phyloP scores from a whole-genome alignment of 2,329 filamentous ascomycete species.

The Xenoacremonium recifei region DNA sequence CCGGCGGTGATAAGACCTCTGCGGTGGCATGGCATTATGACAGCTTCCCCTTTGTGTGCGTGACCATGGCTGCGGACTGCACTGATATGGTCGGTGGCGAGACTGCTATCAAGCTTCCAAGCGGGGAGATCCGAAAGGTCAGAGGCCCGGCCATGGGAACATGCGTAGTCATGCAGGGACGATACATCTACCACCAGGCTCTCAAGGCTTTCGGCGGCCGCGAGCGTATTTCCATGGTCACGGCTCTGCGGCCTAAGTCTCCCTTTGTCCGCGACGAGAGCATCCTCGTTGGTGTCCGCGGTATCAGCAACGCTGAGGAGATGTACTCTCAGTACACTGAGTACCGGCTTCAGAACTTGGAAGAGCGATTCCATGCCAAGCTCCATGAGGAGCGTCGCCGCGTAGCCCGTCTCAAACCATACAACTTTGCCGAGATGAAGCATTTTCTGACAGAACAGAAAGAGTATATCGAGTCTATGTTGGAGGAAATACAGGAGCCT shows the following conservation, averaged over 20 bases:
- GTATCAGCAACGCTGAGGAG: slow-evolving; percentile 41
- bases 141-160: slow-evolving; percentile 53
- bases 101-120: slow-evolving; percentile 53
- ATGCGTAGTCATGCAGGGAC: slow-evolving; percentile 62
- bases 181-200: slow-evolving; percentile 65
- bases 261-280: slow-evolving; percentile 57
- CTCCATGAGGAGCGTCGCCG: slow-evolving; percentile 11
- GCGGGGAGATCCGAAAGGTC: slow-evolving; percentile 54
- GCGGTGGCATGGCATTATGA: slow-evolving; percentile 64
- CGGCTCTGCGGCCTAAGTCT: slow-evolving; percentile 60
- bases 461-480: slow-evolving; percentile 20
- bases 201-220: slow-evolving; percentile 56
- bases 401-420: slow-evolving; percentile 10
- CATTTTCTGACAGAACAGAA: slow-evolving; percentile 22
- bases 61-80: slow-evolving; percentile 65
- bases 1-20: slow-evolving; percentile 44
- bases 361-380: slow-evolving; percentile 44
- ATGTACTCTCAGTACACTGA: slow-evolving; percentile 11
- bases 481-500: too few relatives aligned
- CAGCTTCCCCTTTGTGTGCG: slow-evolving; percentile 65
- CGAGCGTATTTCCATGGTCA: slow-evolving; percentile 66
- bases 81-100: slow-evolving; percentile 63
- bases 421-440: slow-evolving; percentile 12
- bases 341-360: slow-evolving; percentile 36
- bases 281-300: slow-evolving; percentile 58